phyloP scores from a whole-genome alignment of 1,139 yeast species.

The Hemisphaericaspora lyxosophila region DNA sequence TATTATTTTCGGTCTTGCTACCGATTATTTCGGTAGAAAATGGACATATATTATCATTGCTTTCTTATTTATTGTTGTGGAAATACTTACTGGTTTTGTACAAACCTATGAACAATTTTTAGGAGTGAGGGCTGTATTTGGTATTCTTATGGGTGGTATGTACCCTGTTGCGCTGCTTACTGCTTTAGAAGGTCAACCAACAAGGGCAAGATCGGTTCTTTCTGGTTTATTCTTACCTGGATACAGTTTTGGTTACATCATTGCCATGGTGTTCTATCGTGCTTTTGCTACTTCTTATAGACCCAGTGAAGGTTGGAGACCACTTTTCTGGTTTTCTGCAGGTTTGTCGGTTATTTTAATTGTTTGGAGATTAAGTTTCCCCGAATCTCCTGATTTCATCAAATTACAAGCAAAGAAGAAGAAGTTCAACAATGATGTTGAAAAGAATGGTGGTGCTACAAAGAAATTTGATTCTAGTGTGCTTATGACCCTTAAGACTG shows the following conservation, averaged over 20 bases:
- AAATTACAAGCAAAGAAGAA: conserved; percentile 18
- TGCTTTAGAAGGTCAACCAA: conserved; percentile 38
- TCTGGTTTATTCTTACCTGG: conserved; percentile 43
- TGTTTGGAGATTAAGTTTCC: conserved; percentile 31
- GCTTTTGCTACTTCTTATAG: conserved; percentile 63
- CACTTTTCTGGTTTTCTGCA: conserved; percentile 78
- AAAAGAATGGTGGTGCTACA: conserved; percentile 8
- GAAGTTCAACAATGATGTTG: conserved; percentile 11
- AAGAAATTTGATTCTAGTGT: conserved; percentile 17
- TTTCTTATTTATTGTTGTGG: conserved; percentile 53
- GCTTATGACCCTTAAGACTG: conserved; percentile 29
- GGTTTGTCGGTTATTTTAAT: conserved; percentile 45
- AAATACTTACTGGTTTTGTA: conserved; percentile 73
- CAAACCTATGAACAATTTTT: conserved; percentile 62
- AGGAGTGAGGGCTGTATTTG: conserved; percentile 52
- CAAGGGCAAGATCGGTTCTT: conserved; percentile 33
- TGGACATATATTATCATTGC: conserved; percentile 64
- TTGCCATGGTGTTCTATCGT: conserved; percentile 37
- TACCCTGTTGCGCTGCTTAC: conserved; percentile 32
- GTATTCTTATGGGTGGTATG: conserved; percentile 42
- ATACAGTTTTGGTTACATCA: conserved; percentile 38
- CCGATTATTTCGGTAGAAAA: conserved; percentile 72
- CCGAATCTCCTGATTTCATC: conserved; percentile 33
- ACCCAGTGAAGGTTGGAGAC: conserved; percentile 59
- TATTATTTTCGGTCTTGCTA: conserved; percentile 60